Conservation (phyloP, 2,329 filamentous ascomycete genomes). For the Trichophyton benhamiae region DNA sequence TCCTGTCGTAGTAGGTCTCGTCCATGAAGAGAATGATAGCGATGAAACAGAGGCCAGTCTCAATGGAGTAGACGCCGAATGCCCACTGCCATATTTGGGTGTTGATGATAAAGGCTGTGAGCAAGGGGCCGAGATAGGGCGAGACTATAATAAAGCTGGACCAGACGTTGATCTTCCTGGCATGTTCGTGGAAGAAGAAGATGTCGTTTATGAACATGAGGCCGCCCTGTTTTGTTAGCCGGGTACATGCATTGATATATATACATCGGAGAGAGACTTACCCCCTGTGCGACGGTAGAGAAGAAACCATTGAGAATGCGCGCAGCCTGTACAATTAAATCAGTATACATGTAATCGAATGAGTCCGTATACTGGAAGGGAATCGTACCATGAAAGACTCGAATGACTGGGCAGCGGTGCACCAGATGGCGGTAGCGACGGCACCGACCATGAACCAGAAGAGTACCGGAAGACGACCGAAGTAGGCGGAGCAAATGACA, state of each 20-base stretch:
- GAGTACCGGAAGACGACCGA: slow-evolving; percentile 35
- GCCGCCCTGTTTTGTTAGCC: slow-evolving; percentile 19
- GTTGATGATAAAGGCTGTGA: slow-evolving; percentile 28
- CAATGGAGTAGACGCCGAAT: slow-evolving; percentile 26
- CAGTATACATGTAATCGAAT: neutral
- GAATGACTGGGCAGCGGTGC: slow-evolving; percentile 26
- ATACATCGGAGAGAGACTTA: slow-evolving; percentile 11
- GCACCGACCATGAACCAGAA: slow-evolving; percentile 30
- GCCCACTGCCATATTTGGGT: slow-evolving; percentile 26
- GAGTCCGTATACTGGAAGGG: neutral
- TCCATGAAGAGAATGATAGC: slow-evolving; percentile 25
- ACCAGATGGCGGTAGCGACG: slow-evolving; percentile 30
- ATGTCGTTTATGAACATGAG: slow-evolving; percentile 35
- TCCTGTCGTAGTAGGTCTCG: slow-evolving; percentile 30
- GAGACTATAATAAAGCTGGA: slow-evolving; percentile 25
- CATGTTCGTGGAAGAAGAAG: slow-evolving; percentile 32
- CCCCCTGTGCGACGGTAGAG: slow-evolving; percentile 30
- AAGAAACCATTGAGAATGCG: slow-evolving; percentile 37
- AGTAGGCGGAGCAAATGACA: slow-evolving; percentile 32
- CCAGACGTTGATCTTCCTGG: slow-evolving; percentile 32
- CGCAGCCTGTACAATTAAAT: slow-evolving; percentile 18
- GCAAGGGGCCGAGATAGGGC: slow-evolving; percentile 24
- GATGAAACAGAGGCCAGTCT: slow-evolving; percentile 23
- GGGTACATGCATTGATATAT: neutral
- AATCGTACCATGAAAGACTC: slow-evolving; percentile 24